Base-by-base conservation (phyloP, 2,329 filamentous ascomycete species). In the Fusarium pseudonygamai region DNA sequence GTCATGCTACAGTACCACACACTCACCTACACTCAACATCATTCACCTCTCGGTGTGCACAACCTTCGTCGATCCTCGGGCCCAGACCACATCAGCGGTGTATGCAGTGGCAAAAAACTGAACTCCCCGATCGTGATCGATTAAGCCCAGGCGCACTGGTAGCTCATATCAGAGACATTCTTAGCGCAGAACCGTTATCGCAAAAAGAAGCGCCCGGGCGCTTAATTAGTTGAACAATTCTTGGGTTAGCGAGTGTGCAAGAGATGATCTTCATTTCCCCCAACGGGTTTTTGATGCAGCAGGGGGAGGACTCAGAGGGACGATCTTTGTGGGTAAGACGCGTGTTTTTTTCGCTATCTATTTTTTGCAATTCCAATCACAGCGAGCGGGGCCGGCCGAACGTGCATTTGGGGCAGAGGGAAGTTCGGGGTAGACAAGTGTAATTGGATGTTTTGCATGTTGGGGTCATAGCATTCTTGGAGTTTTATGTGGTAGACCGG, bases 251-350 rank as follows among this genome's bases (percentile, higher is more conserved):
- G 36, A 24, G 37, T 22, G 49, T 69, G 67, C 52, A 66, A 32
- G 60, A 75, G 74, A 75, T 75, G 73, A 75, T 76, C 73, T 74
- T 75, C 73, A 75, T 76, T 76, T 75, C 64, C 73, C 56, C 71
- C 59, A 71, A 72, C 69, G 63, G 45, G 56, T 26, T 61, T 66
- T 47, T 72, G 68, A 69, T 71, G 67, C 42, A 67, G 34, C 50
- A 67, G 16, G 43, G 55, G 47, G 40, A 37, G 50, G 34, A 6
- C 20, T 58, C 24, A 24, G 22, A 43, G 40, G 22, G 52, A 50
- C 47, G 65, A 75, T 73, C 69, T 53, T 39, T 69, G 73, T 67
- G 73, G 73, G 39, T 58, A 64, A 47, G 73, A 71, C 72, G 71
- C 72, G 71, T 74, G 72, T 74, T 74, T 64, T 57, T 26, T 42